Evolutionary conservation across 73 alveolate genomes (phyloP).

Genomic region (Tetrahymena elliotti): DNA sequence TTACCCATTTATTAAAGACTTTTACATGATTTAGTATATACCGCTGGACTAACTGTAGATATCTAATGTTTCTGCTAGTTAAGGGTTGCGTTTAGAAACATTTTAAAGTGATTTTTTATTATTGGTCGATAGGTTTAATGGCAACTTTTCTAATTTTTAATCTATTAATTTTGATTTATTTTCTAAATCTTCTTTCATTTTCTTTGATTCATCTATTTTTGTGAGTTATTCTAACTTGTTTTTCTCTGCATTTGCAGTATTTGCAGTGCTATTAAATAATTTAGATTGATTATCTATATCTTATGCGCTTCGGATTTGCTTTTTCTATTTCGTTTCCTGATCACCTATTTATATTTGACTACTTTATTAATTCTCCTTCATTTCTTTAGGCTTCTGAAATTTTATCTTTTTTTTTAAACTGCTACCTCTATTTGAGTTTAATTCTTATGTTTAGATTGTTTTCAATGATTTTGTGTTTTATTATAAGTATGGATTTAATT

Average conservation of each 20-base stretch:
- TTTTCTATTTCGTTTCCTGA: neutral
- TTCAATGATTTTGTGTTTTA: neutral
- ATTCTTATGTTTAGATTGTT: neutral
- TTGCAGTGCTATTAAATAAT: neutral
- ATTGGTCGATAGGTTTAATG: neutral
- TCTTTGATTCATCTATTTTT: neutral
- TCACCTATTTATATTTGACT: neutral
- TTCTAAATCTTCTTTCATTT: neutral
- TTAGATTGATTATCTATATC: neutral
- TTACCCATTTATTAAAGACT: neutral
- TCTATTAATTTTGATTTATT: neutral
- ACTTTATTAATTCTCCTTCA: neutral
- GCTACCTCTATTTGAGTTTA: neutral
- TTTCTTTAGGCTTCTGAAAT: neutral
- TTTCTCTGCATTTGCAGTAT: neutral
- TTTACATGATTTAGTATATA: neutral
- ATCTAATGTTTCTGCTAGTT: neutral
- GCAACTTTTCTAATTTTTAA: neutral
- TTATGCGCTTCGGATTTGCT: neutral
- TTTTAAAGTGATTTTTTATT: neutral
- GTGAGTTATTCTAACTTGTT: neutral
- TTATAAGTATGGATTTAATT: neutral
- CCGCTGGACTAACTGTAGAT: neutral
- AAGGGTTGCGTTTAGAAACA: neutral
- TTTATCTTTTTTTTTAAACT: neutral